Percentiles rank a stretch among this genome's conserved stretches.
These are phyloP conservation scores for Lactarius deliciosus DNA, from an alignment of 768 basidiomycete genomes.

Conservation along the genomic window DNA sequence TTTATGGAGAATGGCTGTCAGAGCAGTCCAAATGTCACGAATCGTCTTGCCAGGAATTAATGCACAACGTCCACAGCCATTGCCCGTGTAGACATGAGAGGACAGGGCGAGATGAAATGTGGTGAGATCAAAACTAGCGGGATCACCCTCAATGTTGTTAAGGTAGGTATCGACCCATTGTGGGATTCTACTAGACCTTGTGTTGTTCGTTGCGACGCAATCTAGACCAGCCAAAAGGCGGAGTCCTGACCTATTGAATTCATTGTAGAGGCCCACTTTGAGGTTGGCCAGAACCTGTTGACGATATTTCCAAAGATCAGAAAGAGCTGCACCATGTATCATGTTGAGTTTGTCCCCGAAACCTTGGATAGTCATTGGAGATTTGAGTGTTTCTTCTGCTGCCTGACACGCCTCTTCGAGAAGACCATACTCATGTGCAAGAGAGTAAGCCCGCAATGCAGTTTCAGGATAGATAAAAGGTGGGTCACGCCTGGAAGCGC, in stretches of 20 bases:
- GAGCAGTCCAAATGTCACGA: background rate
- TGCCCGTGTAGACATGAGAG: background rate
- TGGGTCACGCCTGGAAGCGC: no score
- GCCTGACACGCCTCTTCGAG: background rate
- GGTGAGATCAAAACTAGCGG: background rate
- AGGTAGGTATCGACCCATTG: background rate
- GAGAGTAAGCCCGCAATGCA: conserved; percentile 2
- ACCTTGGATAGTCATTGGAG: background rate
- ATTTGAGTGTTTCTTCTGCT: background rate
- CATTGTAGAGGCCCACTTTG: background rate
- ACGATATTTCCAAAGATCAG: background rate
- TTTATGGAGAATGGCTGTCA: background rate
- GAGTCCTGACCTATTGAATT: background rate
- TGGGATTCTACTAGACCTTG: background rate
- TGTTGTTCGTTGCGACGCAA: background rate
- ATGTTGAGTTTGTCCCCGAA: background rate
- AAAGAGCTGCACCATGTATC: background rate
- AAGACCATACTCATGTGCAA: background rate
- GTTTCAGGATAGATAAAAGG: background rate
- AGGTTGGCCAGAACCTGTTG: background rate
- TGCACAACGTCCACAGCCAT: background rate
- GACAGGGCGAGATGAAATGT: background rate
- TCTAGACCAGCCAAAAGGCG: background rate
- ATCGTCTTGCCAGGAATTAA: background rate
- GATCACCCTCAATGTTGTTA: background rate